Evolutionary conservation across 2,329 filamentous ascomycete species (phyloP).

Genomic region (Xylariaceae sp.): DNA sequence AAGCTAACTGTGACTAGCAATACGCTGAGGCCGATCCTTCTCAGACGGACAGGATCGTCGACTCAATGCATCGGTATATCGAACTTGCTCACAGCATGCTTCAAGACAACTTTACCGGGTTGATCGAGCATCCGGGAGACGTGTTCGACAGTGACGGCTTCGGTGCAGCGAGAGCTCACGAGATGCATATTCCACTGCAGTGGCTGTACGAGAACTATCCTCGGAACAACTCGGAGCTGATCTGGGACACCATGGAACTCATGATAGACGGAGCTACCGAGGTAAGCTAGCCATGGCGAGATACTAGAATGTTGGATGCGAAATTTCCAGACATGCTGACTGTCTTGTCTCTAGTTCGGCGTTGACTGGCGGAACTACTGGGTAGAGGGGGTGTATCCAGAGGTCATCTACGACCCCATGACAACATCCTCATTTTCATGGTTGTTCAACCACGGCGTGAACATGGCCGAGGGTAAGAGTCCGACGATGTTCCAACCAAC

Average conservation of each 20-base stretch:
- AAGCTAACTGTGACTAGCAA: conserved; percentile 29
- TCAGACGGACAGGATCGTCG: conserved; percentile 35
- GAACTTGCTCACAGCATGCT: conserved; percentile 47
- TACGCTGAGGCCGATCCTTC: conserved; percentile 40
- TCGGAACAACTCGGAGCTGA: conserved; percentile 24
- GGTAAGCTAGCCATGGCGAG: too few relatives aligned
- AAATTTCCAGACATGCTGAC: background rate
- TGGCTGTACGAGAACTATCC: conserved; percentile 30
- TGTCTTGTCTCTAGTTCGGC: conserved; percentile 13
- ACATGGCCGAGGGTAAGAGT: conserved; percentile 32
- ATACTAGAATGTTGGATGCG: too few relatives aligned
- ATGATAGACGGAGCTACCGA: conserved; percentile 36
- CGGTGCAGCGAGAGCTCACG: conserved; percentile 30
- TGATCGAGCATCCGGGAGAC: conserved; percentile 35
- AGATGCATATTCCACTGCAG: conserved; percentile 31
- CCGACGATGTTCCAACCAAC: background rate
- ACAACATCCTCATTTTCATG: conserved; percentile 22
- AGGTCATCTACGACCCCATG: conserved; percentile 19
- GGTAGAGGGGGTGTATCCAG: conserved; percentile 23
- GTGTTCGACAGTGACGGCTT: conserved; percentile 29
- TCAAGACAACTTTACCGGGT: conserved; percentile 41
- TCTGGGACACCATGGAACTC: conserved; percentile 34
- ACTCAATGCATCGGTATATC: conserved; percentile 42
- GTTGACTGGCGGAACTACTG: conserved; percentile 29
- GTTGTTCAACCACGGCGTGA: conserved; percentile 34